Base-by-base conservation (phyloP, 1,284 basidiomycete species). In the Fistulinella staudtii region DNA sequence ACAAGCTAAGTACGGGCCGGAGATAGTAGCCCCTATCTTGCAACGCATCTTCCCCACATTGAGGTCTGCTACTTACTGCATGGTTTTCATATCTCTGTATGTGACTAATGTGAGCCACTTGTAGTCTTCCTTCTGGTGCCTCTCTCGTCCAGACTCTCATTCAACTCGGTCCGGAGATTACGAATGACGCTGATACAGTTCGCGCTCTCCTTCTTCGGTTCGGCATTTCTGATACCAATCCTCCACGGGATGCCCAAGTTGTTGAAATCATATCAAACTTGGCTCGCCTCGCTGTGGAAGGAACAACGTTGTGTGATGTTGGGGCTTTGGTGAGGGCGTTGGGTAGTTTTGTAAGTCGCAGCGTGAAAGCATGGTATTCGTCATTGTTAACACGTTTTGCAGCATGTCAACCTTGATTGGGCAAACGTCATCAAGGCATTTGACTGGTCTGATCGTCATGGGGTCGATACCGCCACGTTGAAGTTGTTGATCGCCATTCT, bases 401-500 rank as follows among this genome's bases (percentile, higher is more conserved):
- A 86, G 80, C 75, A 78, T 59, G 71, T 74, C 28, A 70, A 73
- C 29, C 67, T 93, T 48, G 79, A 88, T 48, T 95, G 91, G 89
- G 75, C 88, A 15, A 79, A 74, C 43, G 80, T 90, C 45, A 83
- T 92, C 56, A 79, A 80, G 51, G 77, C 82, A 2, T 91, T 90
- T 55, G 89, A 92, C 68, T 76, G 80, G 65, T 72, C 80, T 13
- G 85, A 89, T 60, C 77, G 89, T 35, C 77, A 79, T 50, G 84
- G 85, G 5, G 86, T 91, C 14, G 89, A 91, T 62, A 89, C 87
- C 1, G 82, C 85, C 23, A 91, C 86, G 0, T 63, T 92, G 50
- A 91, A 89, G 63, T 73, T 91, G 38, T 68, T 90, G 52, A 88
- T 92, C 40, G 85, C 85, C 37, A 82, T 89, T 40, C 75, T 91